Base-by-base conservation (phyloP, 164 flowering plant species). In the Magnolia sinica region DNA sequence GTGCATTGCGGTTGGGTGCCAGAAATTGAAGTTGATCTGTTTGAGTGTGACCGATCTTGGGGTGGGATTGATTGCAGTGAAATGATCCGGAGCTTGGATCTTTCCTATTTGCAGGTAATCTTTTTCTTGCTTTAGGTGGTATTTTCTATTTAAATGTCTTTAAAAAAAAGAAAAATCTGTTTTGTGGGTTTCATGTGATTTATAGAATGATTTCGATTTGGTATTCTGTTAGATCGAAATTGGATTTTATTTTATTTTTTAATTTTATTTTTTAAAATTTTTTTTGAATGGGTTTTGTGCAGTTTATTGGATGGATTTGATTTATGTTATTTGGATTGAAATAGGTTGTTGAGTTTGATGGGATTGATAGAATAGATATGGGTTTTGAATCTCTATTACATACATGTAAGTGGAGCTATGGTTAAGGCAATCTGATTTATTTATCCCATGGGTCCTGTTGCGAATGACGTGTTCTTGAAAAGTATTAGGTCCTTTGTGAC, bases 1-100 rank as follows among this genome's bases (percentile, higher is more conserved):
- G 14, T 91, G 98, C 82, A 86, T 94, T 27, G 97, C 97, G 0
- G 97, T 94, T 70, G 97, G 97, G 22, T 94, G 98, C 70, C 78
- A 77, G 83, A 91, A 88, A 81, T 49, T 94, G 88, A 91, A 73
- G 82, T 20, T 84, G 70, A 68, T 94, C 50, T 83, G 86, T 85
- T 81, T 94, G 27, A 24, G 27, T 24, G 27, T 24, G 27, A 24
- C 27, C 27, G 1, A 24, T 24, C 27, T 24, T 1, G 27, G 27
- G 27, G 27, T 24, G 27, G 27, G 27, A 24, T 1, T 24, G 27
- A 24, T 24, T 24, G 27, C 27, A 24, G 27, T 24, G 27, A 24
- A 24, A 24, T 24, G 27, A 24, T 24, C 27, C 27, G 27, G 27
- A 0, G 27, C 27, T 24, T 24, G 27, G 27, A 24, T 24, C 27